A percentile compares a stretch with the other conserved stretches of the same genome.
Conservation (phyloP, 495 filamentous ascomycete species). For the Trichoderma erinaceum region DNA sequence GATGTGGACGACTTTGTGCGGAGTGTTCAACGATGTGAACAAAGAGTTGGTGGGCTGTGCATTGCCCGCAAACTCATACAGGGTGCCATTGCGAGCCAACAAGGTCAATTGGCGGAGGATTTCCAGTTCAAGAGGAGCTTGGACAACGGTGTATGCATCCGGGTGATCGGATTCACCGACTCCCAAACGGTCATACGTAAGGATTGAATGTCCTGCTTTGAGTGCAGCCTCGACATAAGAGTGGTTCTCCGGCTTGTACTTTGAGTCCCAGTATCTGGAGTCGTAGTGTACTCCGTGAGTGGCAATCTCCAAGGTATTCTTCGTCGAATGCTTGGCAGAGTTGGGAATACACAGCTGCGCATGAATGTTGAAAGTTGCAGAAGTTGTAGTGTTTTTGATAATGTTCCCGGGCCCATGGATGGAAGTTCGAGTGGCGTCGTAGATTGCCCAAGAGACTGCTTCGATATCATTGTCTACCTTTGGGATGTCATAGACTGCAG, state of each 20-base stretch:
- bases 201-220: slow-evolving; percentile 31
- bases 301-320: slow-evolving; percentile 41
- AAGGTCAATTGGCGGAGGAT: slow-evolving; percentile 31
- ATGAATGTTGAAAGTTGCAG: slow-evolving; percentile 30
- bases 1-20: slow-evolving; percentile 31
- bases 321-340: slow-evolving; percentile 17
- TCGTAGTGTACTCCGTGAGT: slow-evolving; percentile 53
- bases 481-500: slow-evolving; percentile 23
- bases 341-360: slow-evolving; percentile 35
- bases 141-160: slow-evolving; percentile 32
- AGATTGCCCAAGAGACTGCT: slow-evolving; percentile 24
- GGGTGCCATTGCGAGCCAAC: slow-evolving; percentile 24
- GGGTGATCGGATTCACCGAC: slow-evolving; percentile 31
- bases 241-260: slow-evolving; percentile 48
- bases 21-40: slow-evolving; percentile 1
- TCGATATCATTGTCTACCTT: slow-evolving; percentile 23
- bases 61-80: slow-evolving; percentile 19
- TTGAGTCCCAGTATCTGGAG: slow-evolving; percentile 48
- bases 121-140: slow-evolving; percentile 33
- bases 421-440: slow-evolving; percentile 22
- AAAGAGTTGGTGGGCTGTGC: slow-evolving; percentile 13
- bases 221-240: slow-evolving; percentile 36
- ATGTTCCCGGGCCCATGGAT: slow-evolving; percentile 18
- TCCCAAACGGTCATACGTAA: slow-evolving; percentile 41
- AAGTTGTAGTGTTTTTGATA: slow-evolving; percentile 27